A percentile compares a stretch with the other conserved stretches of the same genome.
phyloP scores from a whole-genome alignment of 441 rosid species.

The Hypseocharis bilobata region DNA sequence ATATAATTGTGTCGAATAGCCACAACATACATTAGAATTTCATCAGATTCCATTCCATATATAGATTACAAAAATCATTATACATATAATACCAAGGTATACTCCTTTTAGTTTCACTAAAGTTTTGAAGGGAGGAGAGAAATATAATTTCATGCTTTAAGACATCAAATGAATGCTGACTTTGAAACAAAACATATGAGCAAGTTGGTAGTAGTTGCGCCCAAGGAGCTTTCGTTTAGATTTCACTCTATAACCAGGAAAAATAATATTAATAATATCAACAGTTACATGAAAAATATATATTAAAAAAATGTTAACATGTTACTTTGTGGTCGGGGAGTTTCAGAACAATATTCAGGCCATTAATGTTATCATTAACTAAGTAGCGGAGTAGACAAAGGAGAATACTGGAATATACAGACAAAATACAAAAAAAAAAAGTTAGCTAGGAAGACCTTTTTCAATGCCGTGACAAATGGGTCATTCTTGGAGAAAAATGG shows the following conservation, averaged over 20 bases:
- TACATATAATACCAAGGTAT: not conserved
- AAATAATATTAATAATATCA: too few species aligned
- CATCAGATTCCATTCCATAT: not conserved
- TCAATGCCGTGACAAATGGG: slow-evolving; percentile 63
- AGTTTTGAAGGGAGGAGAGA: not conserved
- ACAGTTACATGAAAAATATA: too few species aligned
- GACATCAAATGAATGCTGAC: too few species aligned
- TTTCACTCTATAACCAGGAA: not conserved
- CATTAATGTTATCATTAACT: not conserved
- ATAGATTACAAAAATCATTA: too few species aligned
- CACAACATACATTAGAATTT: not conserved
- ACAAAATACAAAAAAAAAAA: slow-evolving; percentile 7
- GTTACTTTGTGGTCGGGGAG: not conserved
- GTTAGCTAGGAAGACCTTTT: slow-evolving; percentile 42
- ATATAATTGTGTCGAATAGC: not conserved
- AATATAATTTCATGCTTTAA: not conserved
- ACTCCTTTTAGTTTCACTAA: not conserved
- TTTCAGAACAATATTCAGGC: too few species aligned
- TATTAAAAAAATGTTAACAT: not conserved
- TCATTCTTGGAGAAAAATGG: slow-evolving; percentile 86
- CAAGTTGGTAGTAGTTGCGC: not conserved
- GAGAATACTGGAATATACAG: slow-evolving; percentile 1
- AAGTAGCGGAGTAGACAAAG: not conserved
- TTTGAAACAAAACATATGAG: not conserved
- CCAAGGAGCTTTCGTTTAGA: too few species aligned